Conservation (phyloP, 78 protist genomes). For the Dictyostelium citrinum region DNA sequence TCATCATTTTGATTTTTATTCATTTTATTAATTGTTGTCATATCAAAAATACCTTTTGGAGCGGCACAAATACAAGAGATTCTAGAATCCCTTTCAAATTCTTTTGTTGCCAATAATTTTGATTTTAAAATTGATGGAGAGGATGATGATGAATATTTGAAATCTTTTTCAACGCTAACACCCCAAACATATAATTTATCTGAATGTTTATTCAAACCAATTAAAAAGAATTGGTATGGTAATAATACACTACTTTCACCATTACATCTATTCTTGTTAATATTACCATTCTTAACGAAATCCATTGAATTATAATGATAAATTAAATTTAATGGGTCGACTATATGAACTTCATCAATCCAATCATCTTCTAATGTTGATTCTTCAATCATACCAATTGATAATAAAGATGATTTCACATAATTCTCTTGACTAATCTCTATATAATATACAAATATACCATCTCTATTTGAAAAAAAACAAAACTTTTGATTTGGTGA, state of each 20-base stretch:
- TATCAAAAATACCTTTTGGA: slow-evolving; percentile 42
- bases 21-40: background rate
- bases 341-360: slow-evolving; percentile 39
- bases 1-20: background rate
- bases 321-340: slow-evolving; percentile 14
- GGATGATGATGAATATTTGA: background rate
- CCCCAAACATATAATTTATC: slow-evolving; percentile 44
- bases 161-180: slow-evolving; percentile 3
- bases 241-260: background rate
- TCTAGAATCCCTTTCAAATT: background rate
- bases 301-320: background rate
- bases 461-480: slow-evolving; percentile 36
- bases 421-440: slow-evolving; percentile 3
- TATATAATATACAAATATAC: slow-evolving; percentile 28
- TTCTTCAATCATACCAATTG: slow-evolving; percentile 22
- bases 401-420: background rate
- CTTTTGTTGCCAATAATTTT: slow-evolving; percentile 29
- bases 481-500: slow-evolving; percentile 35
- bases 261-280: background rate
- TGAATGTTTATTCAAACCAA: slow-evolving; percentile 25
- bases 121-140: slow-evolving; percentile 16
- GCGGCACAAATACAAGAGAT: slow-evolving; percentile 45
- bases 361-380: slow-evolving; percentile 30
- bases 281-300: background rate
- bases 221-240: slow-evolving; percentile 26